phyloP scores from a whole-genome alignment of 192 early-diverging fungal genomes.

The Spinellus fusiger region DNA sequence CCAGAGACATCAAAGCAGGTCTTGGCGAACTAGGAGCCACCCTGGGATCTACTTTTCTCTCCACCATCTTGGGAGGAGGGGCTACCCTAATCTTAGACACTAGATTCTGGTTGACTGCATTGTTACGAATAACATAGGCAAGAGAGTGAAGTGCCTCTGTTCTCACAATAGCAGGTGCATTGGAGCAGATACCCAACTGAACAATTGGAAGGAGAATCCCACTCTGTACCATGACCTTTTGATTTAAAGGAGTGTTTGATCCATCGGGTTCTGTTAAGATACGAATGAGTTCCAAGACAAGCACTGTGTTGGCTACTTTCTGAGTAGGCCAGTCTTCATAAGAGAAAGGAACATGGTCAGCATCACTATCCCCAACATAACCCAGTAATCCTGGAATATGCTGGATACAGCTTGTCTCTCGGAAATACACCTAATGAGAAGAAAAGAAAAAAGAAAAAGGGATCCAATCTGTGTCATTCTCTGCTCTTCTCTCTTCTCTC shows the following conservation, averaged over 20 bases:
- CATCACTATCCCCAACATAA: slow-evolving; percentile 33
- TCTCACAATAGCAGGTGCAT: slow-evolving; percentile 71
- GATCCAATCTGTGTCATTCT: too few relatives aligned
- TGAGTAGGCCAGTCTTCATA: slow-evolving; percentile 73
- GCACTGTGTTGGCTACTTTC: slow-evolving; percentile 80
- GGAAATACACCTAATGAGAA: slow-evolving; percentile 78
- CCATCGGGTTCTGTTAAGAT: slow-evolving; percentile 87
- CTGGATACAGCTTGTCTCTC: slow-evolving; percentile 92
- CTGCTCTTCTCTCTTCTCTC: too few relatives aligned
- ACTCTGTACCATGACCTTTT: slow-evolving; percentile 83
- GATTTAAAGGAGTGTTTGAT: slow-evolving; percentile 82
- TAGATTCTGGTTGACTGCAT: slow-evolving; percentile 70
- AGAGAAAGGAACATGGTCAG: slow-evolving; percentile 33
- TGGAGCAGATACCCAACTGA: slow-evolving; percentile 68
- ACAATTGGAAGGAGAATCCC: slow-evolving; percentile 76
- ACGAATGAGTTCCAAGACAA: slow-evolving; percentile 82
- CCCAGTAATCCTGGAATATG: slow-evolving; percentile 76
- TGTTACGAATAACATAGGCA: slow-evolving; percentile 74
- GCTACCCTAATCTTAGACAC: slow-evolving; percentile 70
- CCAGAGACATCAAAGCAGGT: slow-evolving; percentile 74
- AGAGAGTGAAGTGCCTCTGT: slow-evolving; percentile 82
- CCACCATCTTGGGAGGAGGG: slow-evolving; percentile 33
- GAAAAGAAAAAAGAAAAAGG: too few relatives aligned
- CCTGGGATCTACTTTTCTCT: slow-evolving; percentile 17
- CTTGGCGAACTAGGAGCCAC: slow-evolving; percentile 50